Evolutionary conservation across 2,329 filamentous ascomycete genomes (phyloP), one percentile per base, ranked within the genome.

Genomic region (Aureobasidium zeae): DNA sequence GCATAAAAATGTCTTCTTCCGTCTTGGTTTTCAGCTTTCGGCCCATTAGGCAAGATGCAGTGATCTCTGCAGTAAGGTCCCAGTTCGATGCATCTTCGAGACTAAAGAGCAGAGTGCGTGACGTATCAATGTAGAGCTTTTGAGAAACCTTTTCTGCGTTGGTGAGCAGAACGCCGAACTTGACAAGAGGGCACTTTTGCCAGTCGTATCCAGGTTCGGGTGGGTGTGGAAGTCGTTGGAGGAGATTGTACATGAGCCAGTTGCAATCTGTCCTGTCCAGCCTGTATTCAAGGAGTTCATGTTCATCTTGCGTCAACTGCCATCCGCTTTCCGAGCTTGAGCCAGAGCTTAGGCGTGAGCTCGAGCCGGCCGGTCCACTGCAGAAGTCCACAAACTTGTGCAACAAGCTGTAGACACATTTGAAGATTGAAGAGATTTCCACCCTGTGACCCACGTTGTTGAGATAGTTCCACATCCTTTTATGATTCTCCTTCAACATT

Each of bases 351-450:
- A n/a, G n/a, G n/a, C n/a, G n/a, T n/a, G n/a, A n/a, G n/a, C n/a
- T n/a, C n/a, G n/a, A n/a, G n/a, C n/a, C n/a, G 7, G 21, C 16
- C n/a, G 21, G 3, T 7, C 10, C 10, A 17, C 29, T 36, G 19
- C 35, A 24, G 5, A 46, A 20, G 12, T 41, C 32, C 19, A 46
- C 36, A n/a, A 34, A 32, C 1, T 31, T 33, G 22, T 16, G 12
- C 44, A 52, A 15, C 29, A 44, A 20, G 45, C 38, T 13, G 49
- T 39, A 28, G 17, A 46, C 17, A 10, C 20, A 34, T 28, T 33
- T 39, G 20, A 42, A 45, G 44, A 19, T 29, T 17, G 28, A 39
- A 26, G 10, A 43, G 20, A 17, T 35, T 34, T 36, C 16, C 4
- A 22, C 28, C 22, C 25, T 30, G 15, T 43, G 26, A 24, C 42